Percentiles rank a stretch among this genome's conserved stretches.
Evolutionary conservation across 495 filamentous ascomycete genomes (phyloP).

Genomic region (Penicillium flavigenum): DNA sequence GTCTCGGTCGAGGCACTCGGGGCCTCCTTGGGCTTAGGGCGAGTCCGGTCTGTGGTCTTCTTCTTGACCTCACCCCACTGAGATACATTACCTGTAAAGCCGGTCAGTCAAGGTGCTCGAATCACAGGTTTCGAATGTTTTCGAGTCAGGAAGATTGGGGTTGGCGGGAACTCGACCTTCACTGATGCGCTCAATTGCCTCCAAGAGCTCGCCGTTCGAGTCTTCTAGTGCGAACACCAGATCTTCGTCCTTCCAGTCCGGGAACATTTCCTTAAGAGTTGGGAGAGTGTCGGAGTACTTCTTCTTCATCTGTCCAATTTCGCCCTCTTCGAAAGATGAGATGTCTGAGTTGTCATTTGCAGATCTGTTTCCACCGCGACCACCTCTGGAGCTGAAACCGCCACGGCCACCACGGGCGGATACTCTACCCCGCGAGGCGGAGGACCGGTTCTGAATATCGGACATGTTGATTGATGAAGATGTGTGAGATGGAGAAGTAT

Average conservation of each 20-base stretch:
- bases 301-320: constrained; percentile 88
- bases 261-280: constrained; percentile 85
- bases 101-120: constrained; percentile 25
- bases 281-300: constrained; percentile 72
- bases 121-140: not conserved
- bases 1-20: constrained; percentile 52
- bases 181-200: constrained; percentile 82
- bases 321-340: constrained; percentile 70
- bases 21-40: constrained; percentile 78
- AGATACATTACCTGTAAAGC: constrained; percentile 69
- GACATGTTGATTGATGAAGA: constrained; percentile 64
- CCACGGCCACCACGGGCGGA: constrained; percentile 80
- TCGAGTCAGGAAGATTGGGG: constrained; percentile 1
- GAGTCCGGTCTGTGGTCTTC: constrained; percentile 76
- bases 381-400: constrained; percentile 73
- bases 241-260: constrained; percentile 89
- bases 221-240: constrained; percentile 89
- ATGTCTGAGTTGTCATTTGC: constrained; percentile 63
- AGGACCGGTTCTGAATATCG: constrained; percentile 80
- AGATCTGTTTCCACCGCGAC: constrained; percentile 62
- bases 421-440: constrained; percentile 76
- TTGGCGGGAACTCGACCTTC: constrained; percentile 63
- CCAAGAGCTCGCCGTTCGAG: constrained; percentile 81
- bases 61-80: constrained; percentile 97
- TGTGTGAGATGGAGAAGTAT: constrained; percentile 41